Evolutionary conservation across 2,329 filamentous ascomycete genomes (phyloP).

Genomic region (Dryadomyces sulphureus): DNA sequence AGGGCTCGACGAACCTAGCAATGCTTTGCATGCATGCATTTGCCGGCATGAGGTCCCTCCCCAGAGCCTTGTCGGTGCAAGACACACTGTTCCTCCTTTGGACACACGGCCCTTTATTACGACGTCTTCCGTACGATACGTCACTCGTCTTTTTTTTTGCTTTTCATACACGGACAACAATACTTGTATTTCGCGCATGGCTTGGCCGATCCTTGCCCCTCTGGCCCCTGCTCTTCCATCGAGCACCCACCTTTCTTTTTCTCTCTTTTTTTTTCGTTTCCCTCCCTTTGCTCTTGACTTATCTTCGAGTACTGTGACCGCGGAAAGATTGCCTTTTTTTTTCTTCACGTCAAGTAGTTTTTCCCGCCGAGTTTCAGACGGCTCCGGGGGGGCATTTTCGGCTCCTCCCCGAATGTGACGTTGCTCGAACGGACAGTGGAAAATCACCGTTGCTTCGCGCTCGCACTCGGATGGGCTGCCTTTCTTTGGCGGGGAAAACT

Average conservation of each 20-base stretch:
- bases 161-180: no score
- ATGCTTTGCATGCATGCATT: conserved; percentile 1
- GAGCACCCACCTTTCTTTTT: not conserved
- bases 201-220: not conserved
- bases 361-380: conserved; percentile 4
- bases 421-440: not conserved
- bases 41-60: not conserved
- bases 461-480: no score
- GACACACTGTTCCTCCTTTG: not conserved
- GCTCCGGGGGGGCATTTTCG: not conserved
- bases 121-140: not conserved
- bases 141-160: no score
- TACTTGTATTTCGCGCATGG: not conserved
- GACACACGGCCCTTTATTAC: not conserved
- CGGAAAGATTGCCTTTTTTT: no score
- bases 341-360: no score
- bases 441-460: not conserved
- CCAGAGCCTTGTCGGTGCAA: not conserved
- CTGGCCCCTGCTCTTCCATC: not conserved
- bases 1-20: not conserved
- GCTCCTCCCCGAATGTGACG: conserved; percentile 3
- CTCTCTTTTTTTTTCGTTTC: not conserved
- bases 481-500: no score
- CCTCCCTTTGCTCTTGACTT: not conserved
- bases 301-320: no score